Base-by-base conservation (phyloP, 148 eudicot genomes). In the Camellia japonica region DNA sequence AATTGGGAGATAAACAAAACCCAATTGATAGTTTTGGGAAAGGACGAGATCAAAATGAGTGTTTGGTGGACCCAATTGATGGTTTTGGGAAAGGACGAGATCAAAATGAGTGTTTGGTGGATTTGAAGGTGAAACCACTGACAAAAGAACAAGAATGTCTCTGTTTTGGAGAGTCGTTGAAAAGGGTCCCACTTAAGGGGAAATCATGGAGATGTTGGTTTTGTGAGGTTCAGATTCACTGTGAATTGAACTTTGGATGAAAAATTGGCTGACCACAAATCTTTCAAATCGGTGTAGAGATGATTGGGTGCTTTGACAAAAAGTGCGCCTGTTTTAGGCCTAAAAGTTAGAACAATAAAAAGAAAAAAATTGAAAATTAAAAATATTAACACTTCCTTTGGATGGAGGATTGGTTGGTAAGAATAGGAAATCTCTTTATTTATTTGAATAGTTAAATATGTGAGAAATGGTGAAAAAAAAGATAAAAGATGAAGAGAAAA, bases 181-280 rank as follows among this genome's bases (percentile, higher is more conserved):
- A 8, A 4, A 2, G 20, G 73, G 38, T 47, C 79, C 71, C 60
- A 77, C 73, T 5, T n/a, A 11, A 67, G 19, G 63, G 49, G 18
- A 78, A 67, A 78, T 51, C 63, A 67, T 78, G 80, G 73, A 77
- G 47, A 43, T 23, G 30, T 23, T 23, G 30, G 30, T 23, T 23
- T 23, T 23, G 30, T 68, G 73, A 68, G 80, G 80, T 41, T 68
- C 52, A 65, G 46, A 77, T 51, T 66, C 47, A 12, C 14, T 15
- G 62, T 65, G 14, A 66, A 66, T 51, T 51, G 74, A 6, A 10
- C 18, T 51, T 38, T 65, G 80, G 80, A 49, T 10, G n/a, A 23
- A 23, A 54, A 46, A 44, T 5, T 12, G 3, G 63, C 18, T 54
- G 46, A 46, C 69, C 69, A 63, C 59, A n/a, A 20, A 62, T 18